Conservation (phyloP, 192 early-diverging fungal species). For the Mortierella hygrophila region DNA sequence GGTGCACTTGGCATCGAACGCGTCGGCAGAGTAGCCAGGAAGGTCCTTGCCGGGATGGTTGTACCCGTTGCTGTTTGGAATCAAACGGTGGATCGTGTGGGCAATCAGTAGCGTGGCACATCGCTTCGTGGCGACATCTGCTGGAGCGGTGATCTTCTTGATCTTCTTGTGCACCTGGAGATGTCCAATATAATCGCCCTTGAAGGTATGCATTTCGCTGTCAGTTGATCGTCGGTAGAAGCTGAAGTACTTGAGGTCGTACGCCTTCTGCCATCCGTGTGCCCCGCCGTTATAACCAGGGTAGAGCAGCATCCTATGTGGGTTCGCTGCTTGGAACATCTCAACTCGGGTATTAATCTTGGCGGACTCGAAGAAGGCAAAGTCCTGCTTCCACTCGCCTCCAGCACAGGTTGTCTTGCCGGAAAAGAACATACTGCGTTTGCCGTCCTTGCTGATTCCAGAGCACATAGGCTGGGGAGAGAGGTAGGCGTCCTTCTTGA, state of each 20-base stretch:
- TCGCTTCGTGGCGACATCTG: neutral
- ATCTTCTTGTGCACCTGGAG: neutral
- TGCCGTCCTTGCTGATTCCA: neutral
- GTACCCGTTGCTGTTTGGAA: neutral
- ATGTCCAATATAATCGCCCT: neutral
- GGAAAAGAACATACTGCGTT: neutral
- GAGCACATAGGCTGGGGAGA: neutral
- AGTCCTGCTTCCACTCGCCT: neutral
- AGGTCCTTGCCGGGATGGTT: neutral
- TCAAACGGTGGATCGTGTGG: neutral
- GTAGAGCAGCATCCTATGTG: neutral
- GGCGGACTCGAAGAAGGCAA: neutral
- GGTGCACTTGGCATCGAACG: neutral
- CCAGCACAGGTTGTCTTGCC: neutral
- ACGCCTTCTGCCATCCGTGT: neutral
- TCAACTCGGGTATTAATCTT: neutral
- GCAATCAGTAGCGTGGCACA: neutral
- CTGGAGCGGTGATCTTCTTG: neutral
- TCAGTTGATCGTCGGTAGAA: neutral
- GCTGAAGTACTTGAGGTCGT: neutral
- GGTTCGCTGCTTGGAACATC: neutral
- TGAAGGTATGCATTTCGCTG: neutral
- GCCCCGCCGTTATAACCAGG: neutral
- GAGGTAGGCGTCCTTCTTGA: neutral
- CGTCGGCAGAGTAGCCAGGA: neutral